These are phyloP conservation scores for Zoysia pacifica DNA, from an alignment of 176 grass and related monocot genomes.

Conservation along the genomic window DNA sequence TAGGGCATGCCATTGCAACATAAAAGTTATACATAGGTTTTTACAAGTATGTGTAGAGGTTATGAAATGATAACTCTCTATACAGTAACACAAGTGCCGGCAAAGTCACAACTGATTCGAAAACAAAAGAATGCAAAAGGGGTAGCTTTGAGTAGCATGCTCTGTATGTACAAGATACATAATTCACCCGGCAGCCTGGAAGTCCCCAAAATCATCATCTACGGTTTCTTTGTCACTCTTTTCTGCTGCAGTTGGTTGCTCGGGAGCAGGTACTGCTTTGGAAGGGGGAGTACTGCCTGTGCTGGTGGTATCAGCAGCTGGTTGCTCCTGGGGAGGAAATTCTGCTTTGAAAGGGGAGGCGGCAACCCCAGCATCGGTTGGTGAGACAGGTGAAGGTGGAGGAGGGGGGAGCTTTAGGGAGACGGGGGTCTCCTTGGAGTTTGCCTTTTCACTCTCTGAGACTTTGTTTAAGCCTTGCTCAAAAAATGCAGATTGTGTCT, in stretches of 20 bases:
- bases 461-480: conserved; percentile 86
- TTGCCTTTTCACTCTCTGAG: conserved; percentile 56
- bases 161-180: conserved; percentile 54
- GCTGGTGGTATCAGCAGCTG: not conserved
- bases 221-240: conserved; percentile 39
- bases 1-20: not conserved
- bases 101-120: conserved; percentile 32
- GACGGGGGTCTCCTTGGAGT: conserved; percentile 57
- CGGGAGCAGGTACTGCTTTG: conserved; percentile 23
- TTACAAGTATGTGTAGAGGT: conserved; percentile 34
- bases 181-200: conserved; percentile 83
- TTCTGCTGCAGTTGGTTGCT: conserved; percentile 39
- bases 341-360: conserved; percentile 55
- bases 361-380: conserved; percentile 40
- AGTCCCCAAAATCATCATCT: conserved; percentile 94
- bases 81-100: conserved; percentile 42
- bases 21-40: not conserved
- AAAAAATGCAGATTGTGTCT: conserved; percentile 66
- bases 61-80: conserved; percentile 39
- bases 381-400: conserved; percentile 61
- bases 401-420: conserved; percentile 80
- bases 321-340: conserved; percentile 48
- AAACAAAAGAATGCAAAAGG: conserved; percentile 25
- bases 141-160: conserved; percentile 14
- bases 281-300: not conserved